phyloP scores from a whole-genome alignment of 176 grass and related monocot genomes.

The Zea luxurians region DNA sequence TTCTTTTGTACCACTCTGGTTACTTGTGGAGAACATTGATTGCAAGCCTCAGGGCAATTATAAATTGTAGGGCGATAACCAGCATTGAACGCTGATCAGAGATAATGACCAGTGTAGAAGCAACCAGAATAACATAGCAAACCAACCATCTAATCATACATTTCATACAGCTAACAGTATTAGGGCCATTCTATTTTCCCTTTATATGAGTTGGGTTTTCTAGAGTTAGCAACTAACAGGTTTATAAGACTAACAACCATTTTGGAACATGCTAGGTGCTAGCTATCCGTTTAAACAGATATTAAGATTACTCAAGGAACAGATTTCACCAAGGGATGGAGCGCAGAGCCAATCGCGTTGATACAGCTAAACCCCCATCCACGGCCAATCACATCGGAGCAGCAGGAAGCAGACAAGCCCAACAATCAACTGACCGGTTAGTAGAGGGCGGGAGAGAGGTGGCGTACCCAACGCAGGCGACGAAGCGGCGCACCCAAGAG shows the following conservation, averaged over 20 bases:
- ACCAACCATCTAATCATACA: background rate
- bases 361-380: background rate
- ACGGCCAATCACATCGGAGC: background rate
- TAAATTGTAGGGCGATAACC: background rate
- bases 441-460: background rate
- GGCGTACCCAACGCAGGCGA: conserved; percentile 80
- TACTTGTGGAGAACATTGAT: background rate
- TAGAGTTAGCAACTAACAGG: background rate
- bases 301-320: background rate
- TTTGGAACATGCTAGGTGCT: background rate
- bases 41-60: background rate
- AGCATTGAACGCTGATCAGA: background rate
- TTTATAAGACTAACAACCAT: background rate
- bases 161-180: background rate
- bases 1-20: background rate
- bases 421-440: background rate
- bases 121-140: background rate
- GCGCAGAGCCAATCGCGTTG: background rate
- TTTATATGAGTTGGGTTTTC: background rate
- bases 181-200: background rate
- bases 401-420: background rate
- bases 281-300: background rate
- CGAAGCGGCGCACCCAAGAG: conserved; percentile 72
- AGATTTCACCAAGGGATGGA: background rate
- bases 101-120: background rate